These are phyloP conservation scores for Tuber borchii DNA, from an alignment of 495 filamentous ascomycete species.

Conservation along the genomic window DNA sequence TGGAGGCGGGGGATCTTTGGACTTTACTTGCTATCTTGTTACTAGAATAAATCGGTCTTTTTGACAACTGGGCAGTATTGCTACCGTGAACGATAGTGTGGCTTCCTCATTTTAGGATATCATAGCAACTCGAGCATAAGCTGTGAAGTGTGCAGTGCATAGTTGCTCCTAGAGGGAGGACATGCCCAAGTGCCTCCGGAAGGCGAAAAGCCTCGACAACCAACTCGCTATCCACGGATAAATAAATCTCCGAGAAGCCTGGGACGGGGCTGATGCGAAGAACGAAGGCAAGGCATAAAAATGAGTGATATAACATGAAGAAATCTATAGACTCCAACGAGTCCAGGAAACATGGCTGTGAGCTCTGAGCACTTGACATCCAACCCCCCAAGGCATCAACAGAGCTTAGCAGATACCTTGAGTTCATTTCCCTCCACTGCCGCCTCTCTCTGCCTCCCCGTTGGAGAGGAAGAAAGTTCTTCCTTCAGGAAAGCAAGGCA, in stretches of 20 bases:
- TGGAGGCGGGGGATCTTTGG: neutral
- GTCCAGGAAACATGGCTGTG: neutral
- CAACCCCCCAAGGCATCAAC: neutral
- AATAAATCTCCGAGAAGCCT: neutral
- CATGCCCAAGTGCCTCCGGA: neutral
- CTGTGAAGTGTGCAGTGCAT: neutral
- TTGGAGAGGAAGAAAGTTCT: too few species aligned
- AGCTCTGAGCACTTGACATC: neutral
- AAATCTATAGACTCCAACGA: neutral
- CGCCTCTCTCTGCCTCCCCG: neutral
- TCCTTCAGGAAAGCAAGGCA: too few species aligned
- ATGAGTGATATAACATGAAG: neutral
- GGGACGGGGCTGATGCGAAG: neutral
- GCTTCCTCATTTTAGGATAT: neutral
- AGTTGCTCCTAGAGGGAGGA: neutral
- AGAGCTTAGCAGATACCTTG: neutral
- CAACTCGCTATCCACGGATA: neutral
- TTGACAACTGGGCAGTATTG: neutral
- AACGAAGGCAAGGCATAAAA: neutral
- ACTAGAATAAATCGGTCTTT: neutral
- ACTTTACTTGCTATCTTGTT: neutral
- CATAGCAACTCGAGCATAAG: neutral
- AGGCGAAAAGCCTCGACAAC: neutral
- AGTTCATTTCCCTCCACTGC: neutral
- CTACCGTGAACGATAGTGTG: neutral